phyloP scores from a whole-genome alignment of 2,329 filamentous ascomycete species.

The Arthrobotrys pseudoclavata region DNA sequence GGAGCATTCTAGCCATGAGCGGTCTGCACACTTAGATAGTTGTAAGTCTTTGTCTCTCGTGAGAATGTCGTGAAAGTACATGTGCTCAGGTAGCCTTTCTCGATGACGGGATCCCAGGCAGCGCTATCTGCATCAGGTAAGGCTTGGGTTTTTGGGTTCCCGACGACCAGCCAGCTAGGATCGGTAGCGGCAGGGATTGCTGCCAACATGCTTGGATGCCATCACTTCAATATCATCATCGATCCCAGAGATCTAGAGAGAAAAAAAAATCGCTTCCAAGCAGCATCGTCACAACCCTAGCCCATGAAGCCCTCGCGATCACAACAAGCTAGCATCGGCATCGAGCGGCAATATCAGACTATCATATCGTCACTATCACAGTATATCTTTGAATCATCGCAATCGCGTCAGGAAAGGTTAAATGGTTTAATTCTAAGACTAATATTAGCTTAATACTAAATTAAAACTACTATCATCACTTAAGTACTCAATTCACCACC shows the following conservation, averaged over 20 bases:
- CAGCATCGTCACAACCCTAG: slow-evolving; percentile 4
- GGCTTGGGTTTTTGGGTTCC: background rate
- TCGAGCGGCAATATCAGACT: slow-evolving; percentile 1
- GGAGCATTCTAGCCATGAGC: slow-evolving; percentile 42
- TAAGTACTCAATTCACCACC: background rate
- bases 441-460: background rate
- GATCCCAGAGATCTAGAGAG: slow-evolving; percentile 2
- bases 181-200: slow-evolving; percentile 19
- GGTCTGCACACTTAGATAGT: background rate
- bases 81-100: slow-evolving; percentile 12
- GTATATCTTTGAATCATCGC: background rate
- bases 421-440: background rate
- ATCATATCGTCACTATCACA: slow-evolving; percentile 28
- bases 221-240: slow-evolving; percentile 7
- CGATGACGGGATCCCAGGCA: slow-evolving; percentile 9
- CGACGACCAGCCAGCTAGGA: slow-evolving; percentile 13
- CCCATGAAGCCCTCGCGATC: slow-evolving; percentile 1
- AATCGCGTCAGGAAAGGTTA: slow-evolving; percentile 17
- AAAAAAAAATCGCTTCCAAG: background rate
- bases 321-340: background rate
- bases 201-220: slow-evolving; percentile 8
- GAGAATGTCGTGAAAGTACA: slow-evolving; percentile 11
- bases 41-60: too few relatives aligned
- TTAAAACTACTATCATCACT: background rate
- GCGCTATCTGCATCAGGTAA: slow-evolving; percentile 23